Base-by-base conservation (phyloP, 2,329 filamentous ascomycete genomes). In the Aciculosporium take region DNA sequence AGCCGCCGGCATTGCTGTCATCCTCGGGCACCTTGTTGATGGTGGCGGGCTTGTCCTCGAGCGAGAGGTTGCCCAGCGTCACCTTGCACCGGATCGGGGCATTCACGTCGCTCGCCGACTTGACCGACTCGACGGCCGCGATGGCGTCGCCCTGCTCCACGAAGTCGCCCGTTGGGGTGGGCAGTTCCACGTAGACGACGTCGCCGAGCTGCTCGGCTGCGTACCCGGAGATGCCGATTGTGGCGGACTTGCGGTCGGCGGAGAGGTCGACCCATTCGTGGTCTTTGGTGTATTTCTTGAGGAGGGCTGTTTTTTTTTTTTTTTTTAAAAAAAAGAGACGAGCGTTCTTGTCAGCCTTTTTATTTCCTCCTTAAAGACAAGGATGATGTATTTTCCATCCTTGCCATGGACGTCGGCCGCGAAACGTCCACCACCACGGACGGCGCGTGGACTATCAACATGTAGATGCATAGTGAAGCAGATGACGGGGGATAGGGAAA, bases 181-280 rank as follows among this genome's bases (percentile, higher is more conserved):
- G 91, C 24, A 98, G 81, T 71, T 98, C 91, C 56, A 96, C 87
- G 68, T 84, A 98, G 58, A 98, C 89, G 45, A 96, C 88, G 60
- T 98, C 91, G 51, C 91, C 91, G 47, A 98, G 83, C 51, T 85
- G 81, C 55, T 93, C 76, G 51, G 91, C 84, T 17, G 91, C 91
- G 71, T 94, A 96, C 53, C 81, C 72, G 43, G 86, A 91, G 61
- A 98, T 94, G 46, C 91, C 91, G 51, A 80, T 69, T 39, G 73
- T 76, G 69, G 84, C 88, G 38, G 80, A 81, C 64, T 84, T 89
- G 60, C 81, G 79, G 65, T 93, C 84, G 39, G 76, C 77, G 43
- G 79, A 81, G 46, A 94, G 68, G 64, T 95, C 87, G 60, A 98
- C 79, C 91, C 91, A 98, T 70, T 98, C 91, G 71, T 98, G 91